Evolutionary conservation across 306 rosid species (phyloP).

Genomic region (Prunus padus): DNA sequence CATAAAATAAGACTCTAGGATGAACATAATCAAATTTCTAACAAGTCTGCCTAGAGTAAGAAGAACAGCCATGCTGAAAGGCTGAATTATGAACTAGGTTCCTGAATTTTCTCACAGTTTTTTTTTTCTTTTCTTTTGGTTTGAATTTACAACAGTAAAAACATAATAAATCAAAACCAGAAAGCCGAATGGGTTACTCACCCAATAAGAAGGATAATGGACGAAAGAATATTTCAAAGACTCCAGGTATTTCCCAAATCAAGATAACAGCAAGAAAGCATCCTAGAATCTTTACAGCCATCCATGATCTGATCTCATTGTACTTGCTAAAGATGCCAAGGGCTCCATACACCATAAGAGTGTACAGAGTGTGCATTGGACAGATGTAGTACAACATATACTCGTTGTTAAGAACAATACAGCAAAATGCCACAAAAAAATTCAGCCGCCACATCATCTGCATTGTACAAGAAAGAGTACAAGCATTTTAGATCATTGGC

Average conservation of each 20-base stretch:
- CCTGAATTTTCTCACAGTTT: conserved; percentile 13
- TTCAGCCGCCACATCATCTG: conserved; percentile 99
- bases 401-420: conserved; percentile 89
- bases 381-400: conserved; percentile 95
- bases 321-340: conserved; percentile 85
- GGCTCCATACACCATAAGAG: conserved; percentile 98
- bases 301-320: conserved; percentile 79
- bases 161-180: conserved; percentile 12
- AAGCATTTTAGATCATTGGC: conserved; percentile 13
- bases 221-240: conserved; percentile 73
- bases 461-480: conserved; percentile 23
- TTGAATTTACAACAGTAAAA: neutral
- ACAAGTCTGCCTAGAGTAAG: neutral
- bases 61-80: neutral
- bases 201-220: conserved; percentile 80
- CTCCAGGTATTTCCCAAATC: conserved; percentile 96
- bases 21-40: neutral
- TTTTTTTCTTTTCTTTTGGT: neutral
- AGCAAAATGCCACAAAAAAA: conserved; percentile 86
- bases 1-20: neutral
- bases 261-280: conserved; percentile 92
- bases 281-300: conserved; percentile 70
- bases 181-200: conserved; percentile 43
- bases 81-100: conserved; percentile 3
- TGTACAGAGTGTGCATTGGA: conserved; percentile 97